Evolutionary conservation across 164 flowering plant genomes (phyloP), one percentile per base, ranked within the genome.

Genomic region (Kalanchoe fedtschenkoi): DNA sequence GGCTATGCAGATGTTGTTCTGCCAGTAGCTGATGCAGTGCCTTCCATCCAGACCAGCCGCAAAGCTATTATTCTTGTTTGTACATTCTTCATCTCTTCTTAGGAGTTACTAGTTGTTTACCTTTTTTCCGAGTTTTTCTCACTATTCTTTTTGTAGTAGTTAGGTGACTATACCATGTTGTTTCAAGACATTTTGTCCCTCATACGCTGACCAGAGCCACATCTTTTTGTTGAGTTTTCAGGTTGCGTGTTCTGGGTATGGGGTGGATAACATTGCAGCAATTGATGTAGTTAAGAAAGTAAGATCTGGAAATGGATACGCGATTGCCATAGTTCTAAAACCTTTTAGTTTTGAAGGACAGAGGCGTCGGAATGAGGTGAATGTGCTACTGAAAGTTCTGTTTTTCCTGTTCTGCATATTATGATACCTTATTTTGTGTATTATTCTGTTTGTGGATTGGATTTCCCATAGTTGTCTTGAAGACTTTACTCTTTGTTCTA

Each of bases 291-390:
- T 93, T 55, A 73, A 64, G 68, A 65, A 65, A 29, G 59, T 77
- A 38, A 89, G 78, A 62, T 77, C 83, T 60, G 66, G 71, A 41
- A 71, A 80, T 72, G 85, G 90, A 44, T 71, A 82, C 47, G 83
- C 78, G 32, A 66, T 86, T 68, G 81, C 81, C 47, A 72, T 93
- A 58, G 60, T 88, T 66, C 32, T 89, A 69, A 89, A 76, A 72
- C 98, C 98, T 68, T 93, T 93, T 70, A 80, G 87, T 69, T 93
- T 93, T 74, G 98, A 93, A 75, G 98, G 98, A 38, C 74, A 66
- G 67, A 88, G 87, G 67, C 96, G 98, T 43, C 82, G 81, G 64
- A 74, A 78, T 66, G 98, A 93, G 97, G 98, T 86, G 71, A 47
- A 34, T 17, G 15, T 21, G 38, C 34, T 39, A 37, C 56, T 35